Evolutionary conservation across 2,329 filamentous ascomycete genomes (phyloP), one percentile per base, ranked within the genome.

Genomic region (Gyromitra esculenta): DNA sequence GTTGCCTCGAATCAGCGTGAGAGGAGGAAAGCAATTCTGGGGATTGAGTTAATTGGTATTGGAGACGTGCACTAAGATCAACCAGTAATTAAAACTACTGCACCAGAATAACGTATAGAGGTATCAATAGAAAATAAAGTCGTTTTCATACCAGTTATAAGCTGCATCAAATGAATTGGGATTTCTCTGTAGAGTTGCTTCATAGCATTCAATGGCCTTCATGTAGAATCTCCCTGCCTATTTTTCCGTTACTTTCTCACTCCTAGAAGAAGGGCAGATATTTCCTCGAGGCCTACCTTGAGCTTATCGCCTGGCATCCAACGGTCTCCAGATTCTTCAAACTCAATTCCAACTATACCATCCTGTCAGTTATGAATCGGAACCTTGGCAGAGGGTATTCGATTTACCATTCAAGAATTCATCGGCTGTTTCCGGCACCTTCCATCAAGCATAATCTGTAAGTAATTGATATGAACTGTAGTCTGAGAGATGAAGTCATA

Each of bases 241-340:
- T 64, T 21, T 35, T 3, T 43, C 13, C n/a, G 11, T 70, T 54
- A 77, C 9, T 69, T 60, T 45, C 35, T 21, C 4, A 3, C 52
- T 59, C 18, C 37, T 54, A 52, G 25, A 31, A 41, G n/a, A n/a
- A 18, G 15, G 43, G 35, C 8, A 39, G n/a, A 5, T 50, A 59
- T 52, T n/a, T 15, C 18, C 15, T 11, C 9, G 45, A 45, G 15
- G 25, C 9, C 15, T 35, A 50, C 79, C 75, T 81, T 81, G 9
- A 71, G 59, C 5, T 80, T 79, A 71, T 81, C 80, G 11, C 79
- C 79, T 18, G 79, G 77, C 41, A 75, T 77, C 80, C 80, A 81
- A 62, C 80, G 77, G 56, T 81, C 80, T 25, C 80, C 80, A 59
- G 79, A 80, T 69, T 81, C 80, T 70, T 81, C 80, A 45, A 78